Conservation (phyloP, 1,139 yeast genomes). For the Hyphopichia pseudoburtonii region DNA sequence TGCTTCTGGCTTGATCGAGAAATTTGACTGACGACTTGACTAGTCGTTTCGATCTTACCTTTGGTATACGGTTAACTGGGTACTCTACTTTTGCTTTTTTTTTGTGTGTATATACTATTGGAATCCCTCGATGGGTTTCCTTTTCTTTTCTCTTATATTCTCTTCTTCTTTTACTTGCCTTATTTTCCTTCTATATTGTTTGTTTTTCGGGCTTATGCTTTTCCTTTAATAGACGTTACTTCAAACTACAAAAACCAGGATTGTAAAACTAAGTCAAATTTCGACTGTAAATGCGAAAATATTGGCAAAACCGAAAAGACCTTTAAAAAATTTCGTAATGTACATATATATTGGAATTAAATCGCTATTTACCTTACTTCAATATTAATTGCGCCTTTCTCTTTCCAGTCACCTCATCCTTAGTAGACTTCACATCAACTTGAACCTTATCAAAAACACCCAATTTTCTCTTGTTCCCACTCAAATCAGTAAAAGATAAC, state of each 20-base stretch:
- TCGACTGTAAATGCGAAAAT: too few relatives aligned
- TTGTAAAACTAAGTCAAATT: too few relatives aligned
- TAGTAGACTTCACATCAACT: slow-evolving; percentile 76
- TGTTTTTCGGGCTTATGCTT: background rate
- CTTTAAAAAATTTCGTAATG: background rate
- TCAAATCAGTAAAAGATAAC: slow-evolving; percentile 51
- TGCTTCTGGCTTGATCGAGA: too few relatives aligned
- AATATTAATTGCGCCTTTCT: slow-evolving; percentile 81
- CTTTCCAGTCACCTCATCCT: slow-evolving; percentile 89
- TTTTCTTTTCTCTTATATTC: too few relatives aligned
- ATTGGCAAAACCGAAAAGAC: too few relatives aligned
- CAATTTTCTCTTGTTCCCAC: slow-evolving; percentile 48
- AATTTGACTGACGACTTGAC: too few relatives aligned
- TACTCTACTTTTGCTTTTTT: too few relatives aligned
- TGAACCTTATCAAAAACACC: slow-evolving; percentile 83
- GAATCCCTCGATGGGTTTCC: too few relatives aligned
- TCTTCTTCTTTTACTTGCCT: background rate
- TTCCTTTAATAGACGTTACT: background rate
- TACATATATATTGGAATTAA: background rate
- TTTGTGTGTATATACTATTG: too few relatives aligned
- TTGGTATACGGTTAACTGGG: too few relatives aligned
- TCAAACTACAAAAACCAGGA: too few relatives aligned
- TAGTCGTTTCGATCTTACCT: too few relatives aligned
- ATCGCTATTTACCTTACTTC: slow-evolving; percentile 15
- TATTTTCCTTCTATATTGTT: background rate